Base-by-base conservation (phyloP, 495 filamentous ascomycete genomes). In the Evansstolkia leycettana region DNA sequence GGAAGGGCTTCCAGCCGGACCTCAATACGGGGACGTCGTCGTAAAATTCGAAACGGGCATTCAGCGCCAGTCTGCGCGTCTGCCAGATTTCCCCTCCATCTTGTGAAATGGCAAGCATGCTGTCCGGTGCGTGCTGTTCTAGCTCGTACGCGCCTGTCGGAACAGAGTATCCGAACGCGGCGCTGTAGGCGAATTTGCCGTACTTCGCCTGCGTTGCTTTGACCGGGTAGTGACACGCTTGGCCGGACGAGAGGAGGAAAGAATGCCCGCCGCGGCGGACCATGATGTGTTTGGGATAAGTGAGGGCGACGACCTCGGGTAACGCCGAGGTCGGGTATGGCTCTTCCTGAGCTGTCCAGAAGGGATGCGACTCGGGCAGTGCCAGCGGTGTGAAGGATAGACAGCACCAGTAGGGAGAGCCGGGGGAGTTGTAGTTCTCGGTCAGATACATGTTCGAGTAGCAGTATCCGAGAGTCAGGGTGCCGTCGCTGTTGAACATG, bases 201-300 rank as follows among this genome's bases (percentile, higher is more conserved):
- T 88, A 88, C 46, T 87, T 87, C 38, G 82, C 78, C 49, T 85
- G 80, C 2, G 79, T 83, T 15, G 77, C 81, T 51, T 77, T 80
- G 55, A 86, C 72, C 0, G 81, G 76, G 52, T 86, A 86, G 52
- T 79, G 75, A 58, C 82, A 86, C 23, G 75, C 77, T 45, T 86
- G 81, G 10, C 82, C 82, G 0, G 75, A 80, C 3, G 75, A 80
- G 2, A 88, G 69, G 11, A 86, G 62, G 59, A 83, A 78, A 25
- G 76, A 75, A 50, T 84, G 80, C 17, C 72, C 72, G 26, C 71
- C 75, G 17, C 73, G 66, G 40, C 73, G 64, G 38, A 48, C 47
- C 19, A 47, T 65, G 44, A 88, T 84, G 47, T 86, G 82, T 11
- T 73, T 69, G 1, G 82, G 81, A 24, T 84, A 76, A 10, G 64